Conservation (phyloP, 768 basidiomycete species). For the Amanita fuliginea region DNA sequence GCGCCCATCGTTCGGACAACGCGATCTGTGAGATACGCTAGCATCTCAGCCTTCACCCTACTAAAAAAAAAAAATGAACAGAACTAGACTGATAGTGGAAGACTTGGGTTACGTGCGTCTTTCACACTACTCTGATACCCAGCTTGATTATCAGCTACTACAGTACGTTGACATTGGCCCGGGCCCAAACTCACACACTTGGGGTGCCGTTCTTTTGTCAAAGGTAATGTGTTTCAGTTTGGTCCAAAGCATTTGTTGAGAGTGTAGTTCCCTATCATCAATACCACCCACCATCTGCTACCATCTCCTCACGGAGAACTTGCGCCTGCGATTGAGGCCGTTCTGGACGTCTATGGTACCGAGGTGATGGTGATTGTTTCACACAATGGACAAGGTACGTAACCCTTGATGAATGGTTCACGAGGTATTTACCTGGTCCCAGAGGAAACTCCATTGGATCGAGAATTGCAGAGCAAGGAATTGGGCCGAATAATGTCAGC, state of each 20-base stretch:
- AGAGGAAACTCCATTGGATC: constrained; percentile 87
- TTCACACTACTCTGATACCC: not conserved
- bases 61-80: constrained; percentile 17
- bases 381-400: constrained; percentile 81
- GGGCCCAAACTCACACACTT: constrained; percentile 80
- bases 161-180: constrained; percentile 87
- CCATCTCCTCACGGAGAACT: constrained; percentile 83
- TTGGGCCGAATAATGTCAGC: constrained; percentile 70
- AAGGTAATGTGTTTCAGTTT: constrained; percentile 33
- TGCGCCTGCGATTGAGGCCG: constrained; percentile 82
- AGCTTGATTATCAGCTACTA: not conserved
- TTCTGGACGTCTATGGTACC: constrained; percentile 70
- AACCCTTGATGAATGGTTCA: not conserved
- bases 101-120: constrained; percentile 69
- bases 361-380: constrained; percentile 76
- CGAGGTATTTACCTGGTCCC: not conserved
- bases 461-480: constrained; percentile 75
- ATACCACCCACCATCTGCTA: constrained; percentile 75
- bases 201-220: constrained; percentile 76
- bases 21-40: constrained; percentile 50
- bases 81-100: constrained; percentile 66
- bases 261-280: constrained; percentile 74
- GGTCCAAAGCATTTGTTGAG: not conserved
- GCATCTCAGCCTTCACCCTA: not conserved
- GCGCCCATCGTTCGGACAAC: constrained; percentile 58